Evolutionary conservation across 129 eudicot genomes (phyloP).

Genomic region (Centrapalus pauciflorus): DNA sequence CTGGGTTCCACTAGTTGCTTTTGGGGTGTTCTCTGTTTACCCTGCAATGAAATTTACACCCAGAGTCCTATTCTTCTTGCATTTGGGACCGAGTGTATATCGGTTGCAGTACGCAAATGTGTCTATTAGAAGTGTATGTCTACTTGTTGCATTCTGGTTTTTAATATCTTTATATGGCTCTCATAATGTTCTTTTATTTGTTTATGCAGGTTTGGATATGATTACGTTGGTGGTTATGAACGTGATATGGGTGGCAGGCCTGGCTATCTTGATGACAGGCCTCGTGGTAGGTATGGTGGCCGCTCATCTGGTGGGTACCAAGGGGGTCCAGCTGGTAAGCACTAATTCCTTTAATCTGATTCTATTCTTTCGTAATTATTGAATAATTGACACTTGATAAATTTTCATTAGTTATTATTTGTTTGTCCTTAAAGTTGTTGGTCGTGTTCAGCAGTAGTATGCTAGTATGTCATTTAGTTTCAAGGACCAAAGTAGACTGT

Average conservation of each 20-base stretch:
- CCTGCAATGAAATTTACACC: neutral
- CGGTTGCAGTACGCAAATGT: neutral
- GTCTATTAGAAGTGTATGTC: neutral
- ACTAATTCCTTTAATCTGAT: constrained; percentile 10
- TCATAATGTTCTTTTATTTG: constrained; percentile 3
- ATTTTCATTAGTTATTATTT: neutral
- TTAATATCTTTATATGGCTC: neutral
- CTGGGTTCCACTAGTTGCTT: neutral
- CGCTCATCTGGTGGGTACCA: constrained; percentile 81
- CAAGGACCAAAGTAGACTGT: neutral
- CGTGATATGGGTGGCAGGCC: constrained; percentile 80
- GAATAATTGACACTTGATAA: neutral
- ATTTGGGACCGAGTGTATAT: neutral
- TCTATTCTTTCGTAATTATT: constrained; percentile 12
- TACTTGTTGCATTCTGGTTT: neutral
- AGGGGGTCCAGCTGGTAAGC: constrained; percentile 66
- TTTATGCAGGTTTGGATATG: constrained; percentile 77
- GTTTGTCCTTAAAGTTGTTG: constrained; percentile 1
- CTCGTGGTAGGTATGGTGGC: constrained; percentile 79
- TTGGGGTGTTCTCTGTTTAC: neutral
- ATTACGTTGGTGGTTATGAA: constrained; percentile 74
- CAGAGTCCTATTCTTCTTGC: neutral
- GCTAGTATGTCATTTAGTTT: neutral
- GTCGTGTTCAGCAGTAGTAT: neutral
- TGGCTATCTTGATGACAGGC: constrained; percentile 85